Evolutionary conservation across 1,284 basidiomycete species (phyloP).

Genomic region (Anthracocystis walkeri): DNA sequence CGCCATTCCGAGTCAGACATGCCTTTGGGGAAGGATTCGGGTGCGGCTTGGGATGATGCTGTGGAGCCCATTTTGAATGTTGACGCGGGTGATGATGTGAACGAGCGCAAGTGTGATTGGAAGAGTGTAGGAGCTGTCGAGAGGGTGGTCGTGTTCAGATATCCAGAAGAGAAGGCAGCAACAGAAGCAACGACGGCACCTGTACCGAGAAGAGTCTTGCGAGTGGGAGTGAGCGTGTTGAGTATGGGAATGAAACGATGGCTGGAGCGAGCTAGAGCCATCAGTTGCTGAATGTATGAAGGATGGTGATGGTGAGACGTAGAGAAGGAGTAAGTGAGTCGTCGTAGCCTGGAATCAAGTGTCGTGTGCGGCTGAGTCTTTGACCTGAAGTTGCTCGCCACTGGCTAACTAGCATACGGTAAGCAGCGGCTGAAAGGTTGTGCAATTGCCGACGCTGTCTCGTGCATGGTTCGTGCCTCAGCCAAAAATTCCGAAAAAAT

Average conservation of each 20-base stretch:
- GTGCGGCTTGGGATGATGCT: slow-evolving; percentile 38
- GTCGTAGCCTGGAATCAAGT: not conserved
- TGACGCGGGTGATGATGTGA: slow-evolving; percentile 10
- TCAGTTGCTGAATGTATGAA: slow-evolving; percentile 6
- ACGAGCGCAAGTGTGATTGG: slow-evolving; percentile 14
- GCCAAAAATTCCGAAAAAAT: not conserved
- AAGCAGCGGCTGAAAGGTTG: slow-evolving; percentile 13
- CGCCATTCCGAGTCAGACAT: slow-evolving; percentile 89
- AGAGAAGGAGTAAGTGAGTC: not conserved
- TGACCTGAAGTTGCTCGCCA: not conserved
- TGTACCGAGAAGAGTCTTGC: slow-evolving; percentile 28
- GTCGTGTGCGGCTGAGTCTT: slow-evolving; percentile 27
- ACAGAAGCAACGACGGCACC: slow-evolving; percentile 31
- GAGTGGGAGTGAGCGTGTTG: slow-evolving; percentile 26
- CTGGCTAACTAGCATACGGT: slow-evolving; percentile 9
- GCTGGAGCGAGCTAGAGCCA: slow-evolving; percentile 38
- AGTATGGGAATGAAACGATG: slow-evolving; percentile 20
- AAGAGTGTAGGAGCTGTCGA: slow-evolving; percentile 2
- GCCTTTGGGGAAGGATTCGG: slow-evolving; percentile 52
- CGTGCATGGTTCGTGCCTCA: slow-evolving; percentile 11
- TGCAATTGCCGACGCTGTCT: slow-evolving; percentile 10
- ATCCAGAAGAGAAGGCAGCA: slow-evolving; percentile 31
- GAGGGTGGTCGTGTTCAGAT: slow-evolving; percentile 5
- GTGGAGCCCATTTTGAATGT: slow-evolving; percentile 47
- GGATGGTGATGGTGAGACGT: not conserved